Conservation (phyloP, 495 filamentous ascomycete genomes). For the Aspergillus panamensis region DNA sequence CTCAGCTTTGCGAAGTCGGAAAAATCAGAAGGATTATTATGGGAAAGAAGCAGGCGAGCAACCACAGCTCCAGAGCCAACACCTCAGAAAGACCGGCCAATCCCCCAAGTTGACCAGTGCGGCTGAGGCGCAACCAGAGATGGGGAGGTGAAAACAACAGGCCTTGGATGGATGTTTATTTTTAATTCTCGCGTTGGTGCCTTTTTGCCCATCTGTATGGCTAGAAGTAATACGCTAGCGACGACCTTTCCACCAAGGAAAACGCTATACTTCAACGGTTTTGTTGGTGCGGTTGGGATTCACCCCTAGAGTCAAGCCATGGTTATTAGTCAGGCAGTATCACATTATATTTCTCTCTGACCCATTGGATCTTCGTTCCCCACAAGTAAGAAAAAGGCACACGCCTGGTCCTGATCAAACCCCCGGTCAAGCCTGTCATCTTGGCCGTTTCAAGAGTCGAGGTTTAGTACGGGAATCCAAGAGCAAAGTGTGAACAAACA, state of each 20-base stretch:
- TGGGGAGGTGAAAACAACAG: constrained; percentile 17
- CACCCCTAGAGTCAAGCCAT: background rate
- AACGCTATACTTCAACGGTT: constrained; percentile 19
- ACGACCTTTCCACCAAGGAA: background rate
- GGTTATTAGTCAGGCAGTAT: background rate
- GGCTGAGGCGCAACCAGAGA: constrained; percentile 25
- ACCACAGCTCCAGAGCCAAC: constrained; percentile 5
- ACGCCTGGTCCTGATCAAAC: too few species aligned
- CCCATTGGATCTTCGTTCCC: constrained; percentile 10
- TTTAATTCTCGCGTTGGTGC: constrained; percentile 12
- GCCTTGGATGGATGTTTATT: constrained; percentile 19
- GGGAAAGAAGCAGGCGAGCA: background rate
- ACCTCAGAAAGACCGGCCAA: constrained; percentile 3
- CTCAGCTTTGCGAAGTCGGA: too few species aligned
- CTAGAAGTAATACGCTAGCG: background rate
- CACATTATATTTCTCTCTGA: too few species aligned
- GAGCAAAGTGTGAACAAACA: background rate
- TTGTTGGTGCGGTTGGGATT: constrained; percentile 11
- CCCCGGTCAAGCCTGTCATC: too few species aligned
- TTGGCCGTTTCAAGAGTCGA: too few species aligned
- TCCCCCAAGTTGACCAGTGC: constrained; percentile 17
- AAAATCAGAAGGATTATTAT: too few species aligned
- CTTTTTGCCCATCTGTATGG: background rate
- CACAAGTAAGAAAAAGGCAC: background rate
- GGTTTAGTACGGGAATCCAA: too few species aligned